Conservation (phyloP, 1,284 basidiomycete genomes). For the Marasmius tenuissimus region DNA sequence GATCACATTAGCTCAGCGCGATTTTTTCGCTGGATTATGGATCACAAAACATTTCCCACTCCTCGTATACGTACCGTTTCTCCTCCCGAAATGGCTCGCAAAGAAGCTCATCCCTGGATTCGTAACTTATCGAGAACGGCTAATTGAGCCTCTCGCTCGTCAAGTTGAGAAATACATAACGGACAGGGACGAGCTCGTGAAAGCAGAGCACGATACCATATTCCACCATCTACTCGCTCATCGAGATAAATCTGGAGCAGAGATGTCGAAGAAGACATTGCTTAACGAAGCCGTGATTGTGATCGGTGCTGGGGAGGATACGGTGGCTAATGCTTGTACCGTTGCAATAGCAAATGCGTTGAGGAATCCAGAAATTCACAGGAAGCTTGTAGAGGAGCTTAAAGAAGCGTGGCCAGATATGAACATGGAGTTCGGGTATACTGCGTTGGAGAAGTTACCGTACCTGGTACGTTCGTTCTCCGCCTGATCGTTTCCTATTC, state of each 20-base stretch:
- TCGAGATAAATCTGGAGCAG: slow-evolving; percentile 3
- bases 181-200: slow-evolving; percentile 20
- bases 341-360: slow-evolving; percentile 22
- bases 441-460: slow-evolving; percentile 30
- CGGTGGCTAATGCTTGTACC: slow-evolving; percentile 24
- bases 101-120: not conserved
- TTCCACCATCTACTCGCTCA: slow-evolving; percentile 26
- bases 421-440: slow-evolving; percentile 17
- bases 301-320: slow-evolving; percentile 32
- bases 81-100: not conserved
- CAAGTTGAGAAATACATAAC: slow-evolving; percentile 33
- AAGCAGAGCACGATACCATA: slow-evolving; percentile 25
- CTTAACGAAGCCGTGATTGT: slow-evolving; percentile 29
- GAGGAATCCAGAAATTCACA: slow-evolving; percentile 7
- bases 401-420: slow-evolving; percentile 26
- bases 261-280: slow-evolving; percentile 15
- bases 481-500: not conserved
- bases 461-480: slow-evolving; percentile 23
- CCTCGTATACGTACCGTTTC: not conserved
- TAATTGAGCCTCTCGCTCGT: slow-evolving; percentile 19
- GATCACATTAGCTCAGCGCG: not conserved
- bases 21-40: not conserved
- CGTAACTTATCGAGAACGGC: not conserved
- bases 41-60: not conserved
- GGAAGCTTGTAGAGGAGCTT: slow-evolving; percentile 23